Conservation (phyloP, 441 rosid species). For the Gossypium gossypioides region DNA sequence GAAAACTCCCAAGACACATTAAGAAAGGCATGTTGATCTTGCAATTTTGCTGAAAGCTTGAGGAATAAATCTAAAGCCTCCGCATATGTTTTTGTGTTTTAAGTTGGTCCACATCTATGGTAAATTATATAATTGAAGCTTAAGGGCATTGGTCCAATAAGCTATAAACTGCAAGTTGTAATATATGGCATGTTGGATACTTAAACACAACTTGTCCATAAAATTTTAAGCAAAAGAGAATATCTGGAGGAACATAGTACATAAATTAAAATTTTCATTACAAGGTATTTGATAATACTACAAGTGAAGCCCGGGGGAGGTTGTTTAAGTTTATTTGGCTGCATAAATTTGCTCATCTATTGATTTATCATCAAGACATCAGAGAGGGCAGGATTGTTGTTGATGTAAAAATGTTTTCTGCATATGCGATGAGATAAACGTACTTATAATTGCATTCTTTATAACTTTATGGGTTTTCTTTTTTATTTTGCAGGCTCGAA, state of each 20-base stretch:
- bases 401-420: neutral
- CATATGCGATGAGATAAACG: neutral
- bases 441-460: neutral
- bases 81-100: neutral
- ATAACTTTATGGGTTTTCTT: neutral
- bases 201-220: neutral
- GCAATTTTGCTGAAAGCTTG: neutral
- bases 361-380: neutral
- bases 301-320: neutral
- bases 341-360: neutral
- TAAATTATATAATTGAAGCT: neutral
- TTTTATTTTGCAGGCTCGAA: constrained; percentile 43
- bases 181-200: neutral
- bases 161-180: neutral
- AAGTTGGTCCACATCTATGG: neutral
- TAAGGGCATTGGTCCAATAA: neutral
- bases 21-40: neutral
- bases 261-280: neutral
- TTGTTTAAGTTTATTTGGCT: constrained; percentile 1
- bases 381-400: neutral
- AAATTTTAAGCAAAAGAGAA: neutral
- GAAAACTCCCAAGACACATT: neutral
- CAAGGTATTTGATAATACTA: neutral
- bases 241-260: neutral
- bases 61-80: neutral